Conservation (phyloP, 225 moss, liverwort and hornwort genomes). For the Sphagnum tenellum region DNA sequence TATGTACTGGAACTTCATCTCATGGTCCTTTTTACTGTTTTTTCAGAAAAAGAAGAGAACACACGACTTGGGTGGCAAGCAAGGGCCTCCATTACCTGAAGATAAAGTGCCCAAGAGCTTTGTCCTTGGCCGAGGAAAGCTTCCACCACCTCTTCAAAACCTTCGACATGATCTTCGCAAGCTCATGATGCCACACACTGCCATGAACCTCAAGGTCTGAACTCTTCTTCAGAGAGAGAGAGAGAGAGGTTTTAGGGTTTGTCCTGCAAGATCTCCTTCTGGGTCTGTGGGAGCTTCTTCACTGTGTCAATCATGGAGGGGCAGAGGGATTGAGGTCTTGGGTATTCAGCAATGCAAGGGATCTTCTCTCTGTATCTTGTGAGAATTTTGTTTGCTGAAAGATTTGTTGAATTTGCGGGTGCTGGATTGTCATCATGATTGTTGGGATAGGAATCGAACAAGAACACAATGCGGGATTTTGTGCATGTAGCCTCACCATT, state of each 20-base stretch:
- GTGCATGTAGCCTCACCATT: slow-evolving; percentile 95
- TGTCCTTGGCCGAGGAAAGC: slow-evolving; percentile 76
- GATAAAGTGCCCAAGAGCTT: slow-evolving; percentile 91
- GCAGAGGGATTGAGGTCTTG: too few relatives aligned
- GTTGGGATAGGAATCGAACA: slow-evolving; percentile 46
- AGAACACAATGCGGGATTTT: slow-evolving; percentile 87
- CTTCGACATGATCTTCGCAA: slow-evolving; percentile 80
- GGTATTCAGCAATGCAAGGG: too few relatives aligned
- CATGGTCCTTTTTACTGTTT: neutral
- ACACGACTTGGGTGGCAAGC: slow-evolving; percentile 48
- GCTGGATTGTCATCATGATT: slow-evolving; percentile 2
- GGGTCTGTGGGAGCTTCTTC: neutral
- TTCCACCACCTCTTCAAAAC: slow-evolving; percentile 56
- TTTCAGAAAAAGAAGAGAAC: slow-evolving; percentile 89
- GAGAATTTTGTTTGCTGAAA: neutral
- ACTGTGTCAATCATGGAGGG: neutral
- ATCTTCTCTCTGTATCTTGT: neutral
- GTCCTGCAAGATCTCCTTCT: neutral
- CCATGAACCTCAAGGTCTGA: slow-evolving; percentile 57
- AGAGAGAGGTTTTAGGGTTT: too few relatives aligned
- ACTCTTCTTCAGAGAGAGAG: neutral
- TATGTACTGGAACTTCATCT: too few relatives aligned
- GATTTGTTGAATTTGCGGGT: neutral
- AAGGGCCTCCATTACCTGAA: slow-evolving; percentile 40
- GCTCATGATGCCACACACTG: slow-evolving; percentile 89